A percentile compares a stretch with the other conserved stretches of the same genome.
phyloP scores from a whole-genome alignment of 805 yeast genomes.

The Candida schatavii region DNA sequence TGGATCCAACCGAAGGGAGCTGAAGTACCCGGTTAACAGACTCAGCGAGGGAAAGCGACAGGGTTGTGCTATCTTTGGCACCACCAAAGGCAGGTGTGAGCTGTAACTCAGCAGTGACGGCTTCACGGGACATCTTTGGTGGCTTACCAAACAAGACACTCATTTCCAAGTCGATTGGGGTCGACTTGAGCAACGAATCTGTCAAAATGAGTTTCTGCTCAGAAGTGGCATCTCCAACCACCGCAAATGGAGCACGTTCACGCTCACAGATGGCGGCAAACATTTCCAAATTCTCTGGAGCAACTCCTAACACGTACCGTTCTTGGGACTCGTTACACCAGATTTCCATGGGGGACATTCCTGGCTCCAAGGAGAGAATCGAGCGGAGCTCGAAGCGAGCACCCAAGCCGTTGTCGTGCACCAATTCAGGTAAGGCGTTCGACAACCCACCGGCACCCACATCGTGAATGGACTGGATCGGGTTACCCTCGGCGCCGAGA shows the following conservation, averaged over 20 bases:
- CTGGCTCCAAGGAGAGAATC: slow-evolving; percentile 87
- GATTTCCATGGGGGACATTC: slow-evolving; percentile 99
- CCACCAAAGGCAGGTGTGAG: slow-evolving; percentile 30
- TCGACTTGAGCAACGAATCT: slow-evolving; percentile 71
- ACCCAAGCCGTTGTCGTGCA: slow-evolving; percentile 95
- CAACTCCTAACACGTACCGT: slow-evolving; percentile 91
- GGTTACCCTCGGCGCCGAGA: slow-evolving; percentile 59
- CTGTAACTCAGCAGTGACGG: slow-evolving; percentile 58
- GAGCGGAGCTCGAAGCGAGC: slow-evolving; percentile 90
- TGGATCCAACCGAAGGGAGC: slow-evolving; percentile 93
- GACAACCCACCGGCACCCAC: slow-evolving; percentile 99
- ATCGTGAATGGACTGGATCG: slow-evolving; percentile 94
- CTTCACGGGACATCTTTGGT: slow-evolving; percentile 86
- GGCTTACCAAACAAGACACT: slow-evolving; percentile 93
- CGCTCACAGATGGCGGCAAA: slow-evolving; percentile 84
- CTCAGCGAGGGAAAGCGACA: slow-evolving; percentile 45
- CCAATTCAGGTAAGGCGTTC: slow-evolving; percentile 95
- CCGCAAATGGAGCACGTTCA: slow-evolving; percentile 95
- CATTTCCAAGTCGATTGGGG: slow-evolving; percentile 96
- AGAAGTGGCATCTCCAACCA: slow-evolving; percentile 89
- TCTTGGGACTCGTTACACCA: slow-evolving; percentile 99
- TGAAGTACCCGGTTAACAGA: slow-evolving; percentile 80
- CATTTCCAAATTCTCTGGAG: slow-evolving; percentile 66
- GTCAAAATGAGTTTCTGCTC: slow-evolving; percentile 80
- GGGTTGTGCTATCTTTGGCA: slow-evolving; percentile 34